These are phyloP conservation scores for Diddensiella caesifluorescens DNA, from an alignment of 805 yeast genomes.

Conservation along the genomic window DNA sequence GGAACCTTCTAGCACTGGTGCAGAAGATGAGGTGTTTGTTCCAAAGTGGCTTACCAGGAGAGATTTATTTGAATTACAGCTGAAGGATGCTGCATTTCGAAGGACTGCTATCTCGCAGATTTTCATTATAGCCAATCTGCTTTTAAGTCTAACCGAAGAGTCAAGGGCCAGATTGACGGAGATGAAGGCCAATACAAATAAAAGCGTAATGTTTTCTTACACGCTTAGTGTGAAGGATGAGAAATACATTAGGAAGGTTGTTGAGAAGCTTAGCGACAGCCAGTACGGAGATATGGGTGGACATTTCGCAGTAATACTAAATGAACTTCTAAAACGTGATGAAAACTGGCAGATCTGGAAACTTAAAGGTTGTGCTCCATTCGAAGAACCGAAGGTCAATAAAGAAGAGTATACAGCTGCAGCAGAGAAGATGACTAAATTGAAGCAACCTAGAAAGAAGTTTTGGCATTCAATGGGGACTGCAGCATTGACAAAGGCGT, in stretches of 20 bases:
- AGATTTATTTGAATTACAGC: slow-evolving; percentile 30
- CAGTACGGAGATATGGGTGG: slow-evolving; percentile 16
- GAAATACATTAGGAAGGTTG: slow-evolving; percentile 16
- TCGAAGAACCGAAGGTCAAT: slow-evolving; percentile 21
- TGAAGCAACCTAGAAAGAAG: slow-evolving; percentile 21
- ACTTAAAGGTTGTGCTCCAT: slow-evolving; percentile 27
- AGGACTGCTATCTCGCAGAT: slow-evolving; percentile 28
- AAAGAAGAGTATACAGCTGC: slow-evolving; percentile 6
- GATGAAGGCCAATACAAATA: slow-evolving; percentile 17
- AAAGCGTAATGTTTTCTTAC: slow-evolving; percentile 21
- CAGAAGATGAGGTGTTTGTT: slow-evolving; percentile 19
- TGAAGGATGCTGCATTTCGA: slow-evolving; percentile 30
- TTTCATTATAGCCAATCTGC: slow-evolving; percentile 26
- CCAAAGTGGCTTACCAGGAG: slow-evolving; percentile 36
- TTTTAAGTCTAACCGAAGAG: slow-evolving; percentile 19
- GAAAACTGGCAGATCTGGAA: slow-evolving; percentile 33
- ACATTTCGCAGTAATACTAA: slow-evolving; percentile 17
- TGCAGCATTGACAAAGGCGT: slow-evolving; percentile 30
- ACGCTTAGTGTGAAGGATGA: slow-evolving; percentile 19
- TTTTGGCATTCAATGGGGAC: slow-evolving; percentile 31
- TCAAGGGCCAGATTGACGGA: slow-evolving; percentile 14
- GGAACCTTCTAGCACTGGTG: background rate
- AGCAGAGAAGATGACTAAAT: slow-evolving; percentile 6
- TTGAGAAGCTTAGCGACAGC: background rate
- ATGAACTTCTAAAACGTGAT: slow-evolving; percentile 24